Evolutionary conservation across 2,329 filamentous ascomycete genomes (phyloP), one percentile per base, ranked within the genome.

Genomic region (Aspergillus quadrilineatus): DNA sequence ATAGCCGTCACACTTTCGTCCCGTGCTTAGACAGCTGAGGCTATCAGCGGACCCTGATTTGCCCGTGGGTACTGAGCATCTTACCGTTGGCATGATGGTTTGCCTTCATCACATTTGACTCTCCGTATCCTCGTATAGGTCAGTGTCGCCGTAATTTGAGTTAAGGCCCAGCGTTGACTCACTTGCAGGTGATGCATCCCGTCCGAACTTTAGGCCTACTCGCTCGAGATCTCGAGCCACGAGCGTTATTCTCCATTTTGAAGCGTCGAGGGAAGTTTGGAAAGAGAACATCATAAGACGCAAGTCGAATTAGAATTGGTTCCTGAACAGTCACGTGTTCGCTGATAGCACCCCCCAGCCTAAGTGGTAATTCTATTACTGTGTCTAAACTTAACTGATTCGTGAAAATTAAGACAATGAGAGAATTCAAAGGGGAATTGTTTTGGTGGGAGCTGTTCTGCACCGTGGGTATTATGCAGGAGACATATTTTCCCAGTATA

Each of bases 171-270:
- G 17, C 29, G 17, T 28, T 29, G 14, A 79, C 85, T 69, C 77
- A 87, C 85, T 88, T 88, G 85, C 85, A 88, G 69, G 84, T 86
- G 64, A 78, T 79, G 71, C 85, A 88, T 41, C 85, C 85, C 1
- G 85, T 87, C 28, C 61, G 58, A 15, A 49, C 46, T 26, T 49
- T 49, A 8, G 46, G 46, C 2, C 34, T 49, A 9, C 32, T 37
- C 14, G 58, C 53, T 12, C 46, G 29, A 6, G 30, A 9, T 37
- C 15, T 49, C 15, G 37, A 3, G 1, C 6, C 15, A 8, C 17
- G 42, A 44, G 34, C 14, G 34, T 9, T 14, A 12, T 5, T 14
- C 34, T 37, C 34, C 34, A 37, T 37, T 14, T 5, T 14, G 34
- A 37, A 12, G 8, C 34, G 32, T 34, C 32, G 14, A 37, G 8